Percentiles rank a stretch among this genome's conserved stretches.
phyloP scores from a whole-genome alignment of 768 basidiomycete genomes.

The Kwoniella pini region DNA sequence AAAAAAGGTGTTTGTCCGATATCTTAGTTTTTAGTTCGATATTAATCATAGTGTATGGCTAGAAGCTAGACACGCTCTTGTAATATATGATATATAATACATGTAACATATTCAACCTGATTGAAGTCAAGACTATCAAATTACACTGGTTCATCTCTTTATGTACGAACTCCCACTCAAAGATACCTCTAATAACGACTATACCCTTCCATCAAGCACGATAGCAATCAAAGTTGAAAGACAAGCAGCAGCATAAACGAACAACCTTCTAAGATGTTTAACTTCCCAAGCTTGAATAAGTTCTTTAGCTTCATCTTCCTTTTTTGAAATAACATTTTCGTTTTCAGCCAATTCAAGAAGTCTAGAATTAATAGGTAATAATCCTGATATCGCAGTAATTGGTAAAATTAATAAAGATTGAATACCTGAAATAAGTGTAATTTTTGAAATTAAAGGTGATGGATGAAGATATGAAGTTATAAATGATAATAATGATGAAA shows the following conservation, averaged over 20 bases:
- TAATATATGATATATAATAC: too few species aligned
- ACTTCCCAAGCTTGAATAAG: not conserved
- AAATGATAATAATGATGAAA: constrained; percentile 1
- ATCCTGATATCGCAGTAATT: not conserved
- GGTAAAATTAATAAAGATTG: constrained; percentile 1
- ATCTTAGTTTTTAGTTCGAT: too few species aligned
- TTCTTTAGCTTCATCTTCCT: not conserved
- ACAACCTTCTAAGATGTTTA: constrained; percentile 6
- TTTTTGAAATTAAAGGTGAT: not conserved
- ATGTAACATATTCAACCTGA: too few species aligned
- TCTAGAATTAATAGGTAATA: constrained; percentile 10
- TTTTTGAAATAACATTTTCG: not conserved
- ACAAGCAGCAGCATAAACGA: not conserved
- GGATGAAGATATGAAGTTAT: constrained; percentile 12
- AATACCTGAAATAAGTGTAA: constrained; percentile 5
- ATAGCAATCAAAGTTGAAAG: constrained; percentile 1
- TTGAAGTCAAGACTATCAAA: too few species aligned
- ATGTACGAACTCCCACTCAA: too few species aligned
- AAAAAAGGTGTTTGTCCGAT: not conserved
- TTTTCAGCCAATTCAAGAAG: not conserved
- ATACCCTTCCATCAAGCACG: constrained; percentile 10
- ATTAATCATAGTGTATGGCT: too few species aligned
- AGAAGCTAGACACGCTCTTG: too few species aligned
- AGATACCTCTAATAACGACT: too few species aligned
- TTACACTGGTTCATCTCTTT: too few species aligned